These are phyloP conservation scores for Cyclotella kingstonii DNA, from an alignment of 108 stramenopile species.

Conservation along the genomic window DNA sequence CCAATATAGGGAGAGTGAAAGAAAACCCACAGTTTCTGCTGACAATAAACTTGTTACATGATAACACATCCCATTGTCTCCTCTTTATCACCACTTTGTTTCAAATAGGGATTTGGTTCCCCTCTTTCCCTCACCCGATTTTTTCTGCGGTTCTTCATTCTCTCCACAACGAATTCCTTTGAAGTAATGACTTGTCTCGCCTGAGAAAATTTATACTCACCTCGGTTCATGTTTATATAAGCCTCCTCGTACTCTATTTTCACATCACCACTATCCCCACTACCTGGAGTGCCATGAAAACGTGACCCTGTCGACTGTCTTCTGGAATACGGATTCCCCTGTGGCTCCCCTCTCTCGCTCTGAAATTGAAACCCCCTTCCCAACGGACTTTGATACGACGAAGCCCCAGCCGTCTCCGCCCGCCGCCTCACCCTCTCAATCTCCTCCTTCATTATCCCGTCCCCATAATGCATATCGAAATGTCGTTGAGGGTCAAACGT, in stretches of 20 bases:
- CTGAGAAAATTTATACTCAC: constrained; percentile 6
- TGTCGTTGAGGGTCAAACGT: constrained; percentile 74
- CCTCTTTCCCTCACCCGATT: constrained; percentile 42
- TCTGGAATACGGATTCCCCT: constrained; percentile 39
- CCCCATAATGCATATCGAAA: constrained; percentile 87
- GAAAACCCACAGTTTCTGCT: too few relatives aligned
- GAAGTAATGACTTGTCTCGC: constrained; percentile 12
- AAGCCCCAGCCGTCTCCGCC: constrained; percentile 54
- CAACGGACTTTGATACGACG: constrained; percentile 74
- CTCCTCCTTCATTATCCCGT: constrained; percentile 78
- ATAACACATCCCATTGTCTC: constrained; percentile 31
- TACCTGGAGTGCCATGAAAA: not conserved
- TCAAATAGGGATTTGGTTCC: constrained; percentile 39
- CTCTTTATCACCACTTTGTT: not conserved
- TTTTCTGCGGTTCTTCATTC: constrained; percentile 46
- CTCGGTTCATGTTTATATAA: constrained; percentile 40
- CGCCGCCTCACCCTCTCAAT: constrained; percentile 60
- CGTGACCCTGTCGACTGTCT: constrained; percentile 18
- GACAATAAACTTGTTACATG: constrained; percentile 15
- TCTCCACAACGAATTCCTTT: constrained; percentile 43
- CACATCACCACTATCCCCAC: constrained; percentile 13
- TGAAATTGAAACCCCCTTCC: constrained; percentile 68
- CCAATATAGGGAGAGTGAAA: too few relatives aligned
- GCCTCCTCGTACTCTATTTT: constrained; percentile 48
- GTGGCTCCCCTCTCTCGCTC: constrained; percentile 15